phyloP scores from a whole-genome alignment of 176 grass and related monocot species.

The Chloris gayana region DNA sequence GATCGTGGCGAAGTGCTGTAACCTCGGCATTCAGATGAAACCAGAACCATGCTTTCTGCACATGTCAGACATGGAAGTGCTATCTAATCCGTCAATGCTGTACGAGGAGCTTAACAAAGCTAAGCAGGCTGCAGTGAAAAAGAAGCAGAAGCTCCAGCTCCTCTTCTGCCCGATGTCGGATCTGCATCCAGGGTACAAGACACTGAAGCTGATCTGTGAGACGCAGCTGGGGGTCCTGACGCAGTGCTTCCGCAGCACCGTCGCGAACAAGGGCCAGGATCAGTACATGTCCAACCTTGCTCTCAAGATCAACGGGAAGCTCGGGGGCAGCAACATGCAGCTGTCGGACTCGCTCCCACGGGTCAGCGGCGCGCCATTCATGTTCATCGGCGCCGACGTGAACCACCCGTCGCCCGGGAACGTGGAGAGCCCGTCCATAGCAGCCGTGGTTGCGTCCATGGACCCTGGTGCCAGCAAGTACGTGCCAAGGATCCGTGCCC shows the following conservation, averaged over 20 bases:
- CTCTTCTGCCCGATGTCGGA: conserved; percentile 62
- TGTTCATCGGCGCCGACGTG: conserved; percentile 70
- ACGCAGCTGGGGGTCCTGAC: conserved; percentile 63
- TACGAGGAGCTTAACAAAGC: conserved; percentile 36
- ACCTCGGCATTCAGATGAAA: conserved; percentile 46
- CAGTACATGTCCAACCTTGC: conserved; percentile 61
- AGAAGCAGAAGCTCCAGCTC: conserved; percentile 42
- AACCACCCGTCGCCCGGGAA: conserved; percentile 58
- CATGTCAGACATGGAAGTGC: conserved; percentile 18
- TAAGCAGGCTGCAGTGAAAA: conserved; percentile 15
- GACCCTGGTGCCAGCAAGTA: conserved; percentile 48
- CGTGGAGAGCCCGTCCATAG: conserved; percentile 55
- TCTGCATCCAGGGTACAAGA: conserved; percentile 56
- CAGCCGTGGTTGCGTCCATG: conserved; percentile 55
- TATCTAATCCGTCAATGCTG: conserved; percentile 17
- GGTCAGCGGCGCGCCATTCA: conserved; percentile 38
- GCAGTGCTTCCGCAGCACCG: conserved; percentile 45
- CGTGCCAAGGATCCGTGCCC: conserved; percentile 44
- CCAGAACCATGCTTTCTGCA: neutral
- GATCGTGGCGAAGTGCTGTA: conserved; percentile 37
- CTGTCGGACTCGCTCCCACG: conserved; percentile 47
- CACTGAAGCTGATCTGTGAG: conserved; percentile 59
- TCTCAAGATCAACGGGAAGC: conserved; percentile 67
- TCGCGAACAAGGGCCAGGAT: conserved; percentile 46
- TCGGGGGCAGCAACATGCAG: conserved; percentile 60